Base-by-base conservation (phyloP, 1,139 yeast species). In the Yamadazyma spencermartinsiae region DNA sequence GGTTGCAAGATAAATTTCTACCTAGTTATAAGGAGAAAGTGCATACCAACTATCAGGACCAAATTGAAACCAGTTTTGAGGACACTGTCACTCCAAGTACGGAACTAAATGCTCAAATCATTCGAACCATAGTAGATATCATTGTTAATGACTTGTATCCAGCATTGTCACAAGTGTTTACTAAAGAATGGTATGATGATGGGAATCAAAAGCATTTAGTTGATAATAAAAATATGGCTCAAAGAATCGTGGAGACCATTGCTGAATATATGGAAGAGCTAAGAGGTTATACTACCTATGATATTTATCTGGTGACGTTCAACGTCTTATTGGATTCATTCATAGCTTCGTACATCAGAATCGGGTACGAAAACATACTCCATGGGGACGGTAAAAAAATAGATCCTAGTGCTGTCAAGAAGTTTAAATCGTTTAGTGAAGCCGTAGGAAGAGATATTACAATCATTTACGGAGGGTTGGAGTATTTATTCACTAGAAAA, bases 1-100 rank as follows among this genome's bases (percentile, higher is more conserved):
- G 86, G 46, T 77, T 86, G 45, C 80, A 86, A 21, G 95, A 86
- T 43, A 86, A 85, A 31, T 80, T 88, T 38, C 72, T 84, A 17
- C 79, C 81, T 12, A 78, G 74, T 40, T 82, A 85, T 56, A 72
- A 79, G 21, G 77, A 75, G 2, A 72, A 82, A 53, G 90, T 88
- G 11, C 83, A 86, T 34, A 72, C 80, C 37, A 76, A 71, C 40
- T 85, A 85, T 59, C 79, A 79, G 41, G 65, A 65, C 4, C 65
- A 74, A 36, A 82, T 86, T 38, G 71, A 74, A 13, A 67, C 68
- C 20, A 74, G 79, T 9, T 72, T 86, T 51, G 85, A 81, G 43
- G 75, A 70, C 36, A 83, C 84, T 1, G 72, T 82, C 41, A 83
- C 82, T 41, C 95, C 94, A 5, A 85, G 83, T 56, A 86, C 88